Percentiles rank a stretch among this genome's conserved stretches.
Evolutionary conservation across 495 filamentous ascomycete species (phyloP).

Genomic region (Umbilicaria muhlenbergii): DNA sequence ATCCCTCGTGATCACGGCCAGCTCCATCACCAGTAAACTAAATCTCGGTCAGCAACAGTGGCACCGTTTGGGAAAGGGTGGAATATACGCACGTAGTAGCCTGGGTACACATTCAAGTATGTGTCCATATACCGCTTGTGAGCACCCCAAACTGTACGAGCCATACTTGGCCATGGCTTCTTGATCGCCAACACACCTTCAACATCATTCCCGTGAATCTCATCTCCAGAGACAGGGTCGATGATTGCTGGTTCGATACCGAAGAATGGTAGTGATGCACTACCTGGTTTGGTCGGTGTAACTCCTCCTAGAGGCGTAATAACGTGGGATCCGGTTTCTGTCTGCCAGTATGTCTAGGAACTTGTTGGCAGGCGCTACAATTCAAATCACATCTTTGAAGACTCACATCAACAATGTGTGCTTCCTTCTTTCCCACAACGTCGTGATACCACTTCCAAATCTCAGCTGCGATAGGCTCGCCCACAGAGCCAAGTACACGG

Average conservation of each 20-base stretch:
- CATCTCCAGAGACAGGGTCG: conserved; percentile 87
- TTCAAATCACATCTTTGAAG: not conserved
- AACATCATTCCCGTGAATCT: conserved; percentile 91
- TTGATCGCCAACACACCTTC: conserved; percentile 97
- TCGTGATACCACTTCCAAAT: conserved; percentile 99
- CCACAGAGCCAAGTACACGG: conserved; percentile 87
- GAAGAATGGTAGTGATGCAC: conserved; percentile 62
- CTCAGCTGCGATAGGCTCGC: conserved; percentile 95
- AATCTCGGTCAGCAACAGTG: conserved; percentile 19
- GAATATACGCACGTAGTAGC: conserved; percentile 68
- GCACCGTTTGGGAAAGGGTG: not conserved
- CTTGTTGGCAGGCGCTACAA: conserved; percentile 1
- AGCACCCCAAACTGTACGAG: conserved; percentile 92
- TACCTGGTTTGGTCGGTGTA: conserved; percentile 41
- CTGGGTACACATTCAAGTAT: conserved; percentile 95
- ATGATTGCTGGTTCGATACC: conserved; percentile 97
- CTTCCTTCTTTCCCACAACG: conserved; percentile 82
- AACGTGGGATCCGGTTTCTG: conserved; percentile 92
- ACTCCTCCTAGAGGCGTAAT: conserved; percentile 41
- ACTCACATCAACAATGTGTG: conserved; percentile 89
- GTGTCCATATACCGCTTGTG: conserved; percentile 99
- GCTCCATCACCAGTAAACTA: conserved; percentile 98
- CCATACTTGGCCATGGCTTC: conserved; percentile 98
- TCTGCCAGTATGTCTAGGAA: conserved; percentile 98
- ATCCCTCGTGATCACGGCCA: conserved; percentile 92